phyloP scores from a whole-genome alignment of 1,139 yeast species.

The Sugiyamaella neomexicana region DNA sequence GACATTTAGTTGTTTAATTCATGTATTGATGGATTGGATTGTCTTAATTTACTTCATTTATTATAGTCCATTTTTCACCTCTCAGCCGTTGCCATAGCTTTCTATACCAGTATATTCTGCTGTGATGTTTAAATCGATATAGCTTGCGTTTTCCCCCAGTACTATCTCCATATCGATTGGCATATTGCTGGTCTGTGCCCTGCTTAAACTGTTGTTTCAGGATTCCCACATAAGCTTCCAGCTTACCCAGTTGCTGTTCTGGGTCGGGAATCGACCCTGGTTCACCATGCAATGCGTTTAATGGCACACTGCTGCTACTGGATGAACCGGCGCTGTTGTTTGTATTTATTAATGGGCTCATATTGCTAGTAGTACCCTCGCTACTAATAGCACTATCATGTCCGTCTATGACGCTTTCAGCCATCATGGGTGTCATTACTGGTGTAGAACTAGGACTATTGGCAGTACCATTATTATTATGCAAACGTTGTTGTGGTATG shows the following conservation, averaged over 20 bases:
- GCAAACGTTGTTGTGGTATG: neutral
- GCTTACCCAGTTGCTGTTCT: conserved; percentile 8
- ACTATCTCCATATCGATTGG: conserved; percentile 1
- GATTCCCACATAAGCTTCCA: conserved; percentile 12
- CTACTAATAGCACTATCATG: neutral
- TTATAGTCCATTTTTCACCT: conserved; percentile 4
- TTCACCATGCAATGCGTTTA: neutral
- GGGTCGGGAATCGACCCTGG: conserved; percentile 2
- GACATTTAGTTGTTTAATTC: too few species aligned
- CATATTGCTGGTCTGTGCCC: conserved; percentile 3
- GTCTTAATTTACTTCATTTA: conserved; percentile 5
- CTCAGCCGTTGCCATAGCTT: conserved; percentile 10
- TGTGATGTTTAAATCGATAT: neutral
- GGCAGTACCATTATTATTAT: neutral
- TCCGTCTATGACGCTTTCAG: neutral
- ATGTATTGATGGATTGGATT: neutral
- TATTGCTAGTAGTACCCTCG: neutral
- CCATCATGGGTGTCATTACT: neutral
- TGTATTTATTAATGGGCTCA: conserved; percentile 1
- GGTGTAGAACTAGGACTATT: neutral
- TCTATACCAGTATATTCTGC: conserved; percentile 11
- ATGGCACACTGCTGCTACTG: conserved; percentile 1
- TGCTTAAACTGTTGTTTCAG: conserved; percentile 10
- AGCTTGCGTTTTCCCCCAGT: neutral
- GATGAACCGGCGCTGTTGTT: neutral